Percentiles rank a stretch among this genome's conserved stretches.
Conservation (phyloP, 75 land plant genomes). For the Pinus taeda region DNA sequence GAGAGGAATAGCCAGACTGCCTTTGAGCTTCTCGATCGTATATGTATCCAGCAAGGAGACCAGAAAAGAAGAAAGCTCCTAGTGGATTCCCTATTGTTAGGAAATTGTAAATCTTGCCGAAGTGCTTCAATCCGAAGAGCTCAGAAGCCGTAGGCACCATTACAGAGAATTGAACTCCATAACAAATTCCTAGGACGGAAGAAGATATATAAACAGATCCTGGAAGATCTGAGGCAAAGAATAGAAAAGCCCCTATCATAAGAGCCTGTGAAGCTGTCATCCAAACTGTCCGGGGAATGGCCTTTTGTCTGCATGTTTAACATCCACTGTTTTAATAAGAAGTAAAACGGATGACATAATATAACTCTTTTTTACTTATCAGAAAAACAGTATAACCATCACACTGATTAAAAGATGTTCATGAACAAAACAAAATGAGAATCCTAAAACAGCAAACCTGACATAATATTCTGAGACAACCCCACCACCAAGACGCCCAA, state of each 20-base stretch:
- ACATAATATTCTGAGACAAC: constrained; percentile 30
- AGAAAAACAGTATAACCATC: too few relatives aligned
- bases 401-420: too few relatives aligned
- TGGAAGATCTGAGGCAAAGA: constrained; percentile 37
- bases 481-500: constrained; percentile 50
- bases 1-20: constrained; percentile 5
- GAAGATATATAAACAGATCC: constrained; percentile 33
- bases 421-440: not conserved
- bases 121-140: constrained; percentile 49
- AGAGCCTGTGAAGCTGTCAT: constrained; percentile 33
- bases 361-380: too few relatives aligned
- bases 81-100: constrained; percentile 42
- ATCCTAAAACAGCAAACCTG: constrained; percentile 14
- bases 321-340: too few relatives aligned
- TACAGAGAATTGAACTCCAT: constrained; percentile 41
- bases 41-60: constrained; percentile 41
- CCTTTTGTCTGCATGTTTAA: constrained; percentile 24
- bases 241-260: constrained; percentile 25
- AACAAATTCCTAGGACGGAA: constrained; percentile 38
- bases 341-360: too few relatives aligned
- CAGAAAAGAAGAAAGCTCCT: constrained; percentile 48
- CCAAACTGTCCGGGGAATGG: constrained; percentile 42
- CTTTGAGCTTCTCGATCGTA: constrained; percentile 36
- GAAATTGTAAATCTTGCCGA: constrained; percentile 46
- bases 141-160: constrained; percentile 52